Evolutionary conservation across 2,329 filamentous ascomycete genomes (phyloP), one percentile per base, ranked within the genome.

Genomic region (Aspergillus sp.): DNA sequence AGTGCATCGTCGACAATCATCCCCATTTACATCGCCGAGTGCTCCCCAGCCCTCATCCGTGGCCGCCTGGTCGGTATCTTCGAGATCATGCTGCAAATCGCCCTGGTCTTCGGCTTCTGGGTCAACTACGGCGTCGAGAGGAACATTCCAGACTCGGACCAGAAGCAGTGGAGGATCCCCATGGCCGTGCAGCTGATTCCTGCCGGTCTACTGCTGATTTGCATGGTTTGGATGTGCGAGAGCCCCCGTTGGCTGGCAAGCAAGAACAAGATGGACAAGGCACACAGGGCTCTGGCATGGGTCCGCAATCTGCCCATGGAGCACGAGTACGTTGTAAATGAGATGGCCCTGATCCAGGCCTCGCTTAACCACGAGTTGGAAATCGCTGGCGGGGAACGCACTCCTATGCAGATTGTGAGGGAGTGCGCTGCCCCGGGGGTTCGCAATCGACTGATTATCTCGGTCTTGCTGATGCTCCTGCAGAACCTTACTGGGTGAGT

Each of bases 181-280:
- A 70, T 73, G 34, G 71, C 68, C 20, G 57, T 73, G 15, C 71
- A 73, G 49, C 53, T 73, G 12, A 64, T 73, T 34, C 71, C 71
- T 3, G 64, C 69, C 2, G 70, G 70, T 12, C 50, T 78, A 17
- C 61, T 77, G 5, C 75, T 86, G 41, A 63, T 80, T 30, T 82
- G 82, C 0, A 77, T 86, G 27, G 80, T 84, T 69, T 87, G 85
- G 73, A 82, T 87, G 61, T 85, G 83, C 0, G 82, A 81, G 62
- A 87, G 79, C 53, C 88, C 88, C 1, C 82, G 88, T 54, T 90
- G 87, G 87, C 75, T 90, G 5, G 88, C 88, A 5, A 81, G 80
- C 24, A 82, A 87, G 68, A 87, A 87, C 65, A 82, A 85, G 1
- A 89, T 86, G 80, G 85, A 89, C 27, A 82, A 90, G 67, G 84